These are phyloP conservation scores for Stipa capillata DNA, from an alignment of 176 grass and related monocot species.

Conservation along the genomic window DNA sequence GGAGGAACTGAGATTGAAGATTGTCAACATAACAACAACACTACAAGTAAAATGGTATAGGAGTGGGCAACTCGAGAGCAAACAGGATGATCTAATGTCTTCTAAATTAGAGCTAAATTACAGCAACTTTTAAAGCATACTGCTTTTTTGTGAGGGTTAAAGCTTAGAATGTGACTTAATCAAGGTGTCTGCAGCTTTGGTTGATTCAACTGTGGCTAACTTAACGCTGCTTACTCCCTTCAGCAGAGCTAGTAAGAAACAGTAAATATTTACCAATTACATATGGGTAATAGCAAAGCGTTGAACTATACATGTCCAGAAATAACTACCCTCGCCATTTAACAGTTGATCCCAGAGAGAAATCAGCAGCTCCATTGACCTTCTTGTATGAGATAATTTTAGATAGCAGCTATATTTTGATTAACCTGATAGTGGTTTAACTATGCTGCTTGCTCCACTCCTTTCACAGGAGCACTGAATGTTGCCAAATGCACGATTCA, in stretches of 20 bases:
- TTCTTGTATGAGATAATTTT: background rate
- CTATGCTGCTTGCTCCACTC: background rate
- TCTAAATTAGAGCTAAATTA: slow-evolving; percentile 2
- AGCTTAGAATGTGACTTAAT: background rate
- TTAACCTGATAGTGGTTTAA: background rate
- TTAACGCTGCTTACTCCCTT: background rate
- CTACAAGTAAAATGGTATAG: background rate
- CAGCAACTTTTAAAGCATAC: background rate
- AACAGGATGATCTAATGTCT: background rate
- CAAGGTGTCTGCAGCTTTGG: background rate
- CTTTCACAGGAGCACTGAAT: background rate
- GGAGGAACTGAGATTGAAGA: background rate
- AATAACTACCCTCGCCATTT: background rate
- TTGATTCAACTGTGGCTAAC: background rate
- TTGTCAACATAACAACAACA: background rate
- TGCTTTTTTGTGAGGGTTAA: no score
- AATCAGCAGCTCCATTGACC: background rate
- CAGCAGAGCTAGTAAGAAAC: background rate
- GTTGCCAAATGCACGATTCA: background rate
- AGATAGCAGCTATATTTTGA: background rate
- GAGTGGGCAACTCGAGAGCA: background rate
- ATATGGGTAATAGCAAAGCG: background rate
- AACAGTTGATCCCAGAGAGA: background rate
- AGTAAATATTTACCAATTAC: background rate
- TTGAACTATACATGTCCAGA: background rate